These are phyloP conservation scores for Myotisia sp. DNA, from an alignment of 2,329 filamentous ascomycete species.

Conservation along the genomic window DNA sequence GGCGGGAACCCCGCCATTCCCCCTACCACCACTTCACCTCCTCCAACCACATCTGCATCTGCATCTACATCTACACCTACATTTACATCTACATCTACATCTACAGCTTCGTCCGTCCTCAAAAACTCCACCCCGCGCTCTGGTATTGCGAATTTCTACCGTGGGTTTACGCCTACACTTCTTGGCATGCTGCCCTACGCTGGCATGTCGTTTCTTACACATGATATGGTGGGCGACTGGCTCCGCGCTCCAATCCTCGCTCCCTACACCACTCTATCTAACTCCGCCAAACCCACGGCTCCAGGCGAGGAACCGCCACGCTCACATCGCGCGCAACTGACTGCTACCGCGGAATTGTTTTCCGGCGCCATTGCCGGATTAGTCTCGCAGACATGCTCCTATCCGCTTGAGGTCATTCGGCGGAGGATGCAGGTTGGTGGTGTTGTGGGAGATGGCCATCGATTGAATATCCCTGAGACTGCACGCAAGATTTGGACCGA, in stretches of 20 bases:
- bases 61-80: conserved; percentile 12
- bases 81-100: conserved; percentile 26
- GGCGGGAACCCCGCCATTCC: conserved; percentile 23
- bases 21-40: too few species aligned
- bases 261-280: conserved; percentile 59
- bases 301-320: conserved; percentile 31
- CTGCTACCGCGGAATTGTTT: conserved; percentile 71
- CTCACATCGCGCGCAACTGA: conserved; percentile 52
- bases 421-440: conserved; percentile 93
- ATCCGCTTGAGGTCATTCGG: conserved; percentile 84
- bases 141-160: conserved; percentile 82
- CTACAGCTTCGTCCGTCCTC: conserved; percentile 25
- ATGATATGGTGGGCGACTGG: conserved; percentile 77
- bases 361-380: conserved; percentile 77
- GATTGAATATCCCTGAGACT: conserved; percentile 66
- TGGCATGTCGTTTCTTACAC: conserved; percentile 85
- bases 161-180: conserved; percentile 79
- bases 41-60: conserved; percentile 23
- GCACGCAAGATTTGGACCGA: conserved; percentile 60
- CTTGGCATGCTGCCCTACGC: conserved; percentile 95
- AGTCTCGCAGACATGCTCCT: conserved; percentile 80
- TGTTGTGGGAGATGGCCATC: conserved; percentile 76
- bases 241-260: conserved; percentile 56
- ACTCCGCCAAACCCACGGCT: conserved; percentile 29
- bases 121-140: conserved; percentile 44